phyloP scores from a whole-genome alignment of 352 stramenopile genomes.

The Pythium monospermum region DNA sequence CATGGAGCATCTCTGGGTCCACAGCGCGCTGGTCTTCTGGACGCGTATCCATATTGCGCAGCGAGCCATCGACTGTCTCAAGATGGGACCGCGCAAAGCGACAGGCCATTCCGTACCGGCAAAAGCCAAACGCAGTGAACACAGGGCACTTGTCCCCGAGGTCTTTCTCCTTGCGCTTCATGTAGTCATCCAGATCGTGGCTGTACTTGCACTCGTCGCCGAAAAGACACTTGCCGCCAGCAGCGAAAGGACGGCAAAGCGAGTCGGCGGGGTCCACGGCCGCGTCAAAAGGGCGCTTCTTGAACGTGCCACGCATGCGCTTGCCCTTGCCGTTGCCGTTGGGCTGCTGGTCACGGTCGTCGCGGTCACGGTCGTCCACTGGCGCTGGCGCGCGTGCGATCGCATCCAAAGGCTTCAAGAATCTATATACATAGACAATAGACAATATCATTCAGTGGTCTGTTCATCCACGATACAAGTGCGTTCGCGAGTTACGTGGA shows the following conservation, averaged over 20 bases:
- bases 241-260: slow-evolving; percentile 64
- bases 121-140: slow-evolving; percentile 84
- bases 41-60: slow-evolving; percentile 37
- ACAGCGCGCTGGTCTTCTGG: slow-evolving; percentile 26
- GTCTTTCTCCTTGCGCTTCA: slow-evolving; percentile 84
- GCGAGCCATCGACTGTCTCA: slow-evolving; percentile 24
- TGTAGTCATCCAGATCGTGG: slow-evolving; percentile 78
- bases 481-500: neutral
- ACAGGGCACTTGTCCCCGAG: slow-evolving; percentile 70
- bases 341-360: slow-evolving; percentile 5
- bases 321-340: slow-evolving; percentile 14
- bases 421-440: slow-evolving; percentile 27
- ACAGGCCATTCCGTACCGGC: slow-evolving; percentile 90
- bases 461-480: too few relatives aligned
- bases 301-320: slow-evolving; percentile 62
- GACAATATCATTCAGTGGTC: neutral
- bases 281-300: slow-evolving; percentile 76
- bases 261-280: slow-evolving; percentile 54
- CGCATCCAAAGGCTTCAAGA: slow-evolving; percentile 46
- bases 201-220: slow-evolving; percentile 83
- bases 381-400: slow-evolving; percentile 18
- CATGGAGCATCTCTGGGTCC: slow-evolving; percentile 31
- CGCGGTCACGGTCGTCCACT: slow-evolving; percentile 7
- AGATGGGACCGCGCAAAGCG: slow-evolving; percentile 85
- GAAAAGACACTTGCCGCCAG: slow-evolving; percentile 58